Conservation (phyloP, 2,329 filamentous ascomycete species). For the Parastagonospora nodorum region DNA sequence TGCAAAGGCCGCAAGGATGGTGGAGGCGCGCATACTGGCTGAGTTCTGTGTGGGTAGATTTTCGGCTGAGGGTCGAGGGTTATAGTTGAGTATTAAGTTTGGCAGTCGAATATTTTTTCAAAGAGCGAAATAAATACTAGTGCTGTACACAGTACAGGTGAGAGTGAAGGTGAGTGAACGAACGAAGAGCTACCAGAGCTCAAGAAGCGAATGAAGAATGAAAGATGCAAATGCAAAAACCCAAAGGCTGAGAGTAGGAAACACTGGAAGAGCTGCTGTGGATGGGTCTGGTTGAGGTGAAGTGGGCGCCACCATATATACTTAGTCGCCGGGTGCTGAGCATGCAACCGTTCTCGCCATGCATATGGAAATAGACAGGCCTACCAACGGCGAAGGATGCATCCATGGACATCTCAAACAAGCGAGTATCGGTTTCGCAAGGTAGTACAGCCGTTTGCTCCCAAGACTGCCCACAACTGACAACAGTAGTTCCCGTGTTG, state of each 20-base stretch:
- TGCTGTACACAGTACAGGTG: not conserved
- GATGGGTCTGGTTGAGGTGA: not conserved
- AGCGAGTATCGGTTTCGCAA: constrained; percentile 11
- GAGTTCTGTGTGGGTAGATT: not conserved
- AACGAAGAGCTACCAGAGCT: constrained; percentile 40
- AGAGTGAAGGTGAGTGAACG: constrained; percentile 1
- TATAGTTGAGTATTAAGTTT: not conserved
- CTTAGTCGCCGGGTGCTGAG: not conserved
- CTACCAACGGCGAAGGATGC: not conserved
- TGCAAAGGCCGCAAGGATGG: constrained; percentile 23
- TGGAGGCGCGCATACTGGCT: constrained; percentile 29
- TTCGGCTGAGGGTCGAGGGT: not conserved
- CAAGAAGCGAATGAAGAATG: constrained; percentile 26
- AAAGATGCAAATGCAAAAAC: constrained; percentile 11
- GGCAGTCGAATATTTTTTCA: not conserved
- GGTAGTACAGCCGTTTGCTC: constrained; percentile 3
- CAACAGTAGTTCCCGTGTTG: constrained; percentile 15
- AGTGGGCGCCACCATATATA: constrained; percentile 2
- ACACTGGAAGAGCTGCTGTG: constrained; percentile 1
- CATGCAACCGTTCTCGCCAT: constrained; percentile 1
- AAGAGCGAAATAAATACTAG: not conserved
- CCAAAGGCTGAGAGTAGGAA: not conserved
- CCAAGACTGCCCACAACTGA: constrained; percentile 5
- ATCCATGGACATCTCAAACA: constrained; percentile 11
- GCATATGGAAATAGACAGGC: constrained; percentile 15